Conservation (phyloP, 805 yeast genomes). For the Phaffomyces opuntiae region DNA sequence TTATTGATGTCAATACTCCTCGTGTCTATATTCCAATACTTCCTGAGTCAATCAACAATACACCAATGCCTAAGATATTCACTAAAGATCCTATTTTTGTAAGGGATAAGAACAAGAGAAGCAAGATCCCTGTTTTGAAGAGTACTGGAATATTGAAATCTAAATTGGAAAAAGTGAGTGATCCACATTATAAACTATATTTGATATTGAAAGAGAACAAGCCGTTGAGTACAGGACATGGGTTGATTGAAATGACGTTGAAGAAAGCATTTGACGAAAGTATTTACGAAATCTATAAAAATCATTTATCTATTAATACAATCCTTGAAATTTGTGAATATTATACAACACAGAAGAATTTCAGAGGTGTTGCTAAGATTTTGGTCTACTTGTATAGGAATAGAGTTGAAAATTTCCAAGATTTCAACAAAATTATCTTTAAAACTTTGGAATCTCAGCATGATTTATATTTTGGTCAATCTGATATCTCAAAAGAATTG, state of each 20-base stretch:
- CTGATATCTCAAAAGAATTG: slow-evolving; percentile 9
- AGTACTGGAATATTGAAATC: not conserved
- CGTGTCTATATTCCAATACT: no score
- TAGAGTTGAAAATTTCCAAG: not conserved
- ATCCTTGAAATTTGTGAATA: no score
- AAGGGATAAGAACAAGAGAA: no score
- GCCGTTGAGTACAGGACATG: slow-evolving; percentile 2
- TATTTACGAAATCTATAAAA: no score
- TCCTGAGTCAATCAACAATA: no score
- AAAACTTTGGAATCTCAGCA: slow-evolving; percentile 6
- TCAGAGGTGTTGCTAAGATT: no score
- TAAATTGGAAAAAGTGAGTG: slow-evolving; percentile 7
- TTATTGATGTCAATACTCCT: no score
- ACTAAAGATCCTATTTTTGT: no score
- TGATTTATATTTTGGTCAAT: slow-evolving; percentile 13
- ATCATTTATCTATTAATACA: no score
- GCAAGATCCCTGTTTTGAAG: not conserved
- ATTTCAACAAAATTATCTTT: slow-evolving; percentile 8
- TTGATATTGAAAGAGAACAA: slow-evolving; percentile 8
- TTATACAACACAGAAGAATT: no score
- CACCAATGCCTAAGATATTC: no score
- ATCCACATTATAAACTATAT: slow-evolving; percentile 14
- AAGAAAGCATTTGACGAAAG: not conserved
- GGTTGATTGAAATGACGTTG: slow-evolving; percentile 7
- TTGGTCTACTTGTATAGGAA: no score